Conservation (phyloP, 768 basidiomycete genomes). For the Boletus sp. region DNA sequence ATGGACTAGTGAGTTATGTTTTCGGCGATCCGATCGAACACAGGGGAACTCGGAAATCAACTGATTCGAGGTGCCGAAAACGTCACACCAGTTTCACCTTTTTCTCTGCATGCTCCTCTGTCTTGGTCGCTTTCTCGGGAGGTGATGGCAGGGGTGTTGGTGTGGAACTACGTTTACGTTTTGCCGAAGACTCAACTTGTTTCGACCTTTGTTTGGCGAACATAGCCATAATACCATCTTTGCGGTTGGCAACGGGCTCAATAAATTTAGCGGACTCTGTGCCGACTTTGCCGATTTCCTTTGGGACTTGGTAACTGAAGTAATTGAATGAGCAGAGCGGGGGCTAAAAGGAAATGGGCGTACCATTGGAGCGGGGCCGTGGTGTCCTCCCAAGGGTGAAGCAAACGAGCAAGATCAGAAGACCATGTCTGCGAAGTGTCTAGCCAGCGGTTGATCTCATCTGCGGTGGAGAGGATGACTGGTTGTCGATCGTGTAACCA, state of each 20-base stretch:
- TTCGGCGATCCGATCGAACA: background rate
- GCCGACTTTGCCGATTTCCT: constrained; percentile 89
- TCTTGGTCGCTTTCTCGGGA: background rate
- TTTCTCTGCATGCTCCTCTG: constrained; percentile 18
- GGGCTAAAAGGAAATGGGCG: constrained; percentile 13
- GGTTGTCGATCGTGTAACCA: constrained; percentile 95
- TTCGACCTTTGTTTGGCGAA: constrained; percentile 59
- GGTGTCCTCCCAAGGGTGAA: constrained; percentile 56
- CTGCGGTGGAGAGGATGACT: constrained; percentile 65
- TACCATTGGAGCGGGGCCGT: constrained; percentile 65
- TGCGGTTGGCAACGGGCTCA: constrained; percentile 70
- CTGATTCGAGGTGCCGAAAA: background rate
- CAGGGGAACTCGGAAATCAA: background rate
- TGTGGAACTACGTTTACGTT: constrained; percentile 29
- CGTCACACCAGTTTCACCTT: constrained; percentile 18
- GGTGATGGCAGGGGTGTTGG: constrained; percentile 7
- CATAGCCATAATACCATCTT: constrained; percentile 84
- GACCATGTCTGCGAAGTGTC: constrained; percentile 72
- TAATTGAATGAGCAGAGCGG: background rate
- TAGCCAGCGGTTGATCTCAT: constrained; percentile 72
- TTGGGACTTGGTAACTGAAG: constrained; percentile 78
- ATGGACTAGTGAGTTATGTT: background rate
- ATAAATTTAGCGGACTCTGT: constrained; percentile 80
- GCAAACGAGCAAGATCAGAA: constrained; percentile 50
- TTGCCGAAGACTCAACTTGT: constrained; percentile 14